Percentiles rank a stretch among this genome's conserved stretches.
These are phyloP conservation scores for Eugenia klotzschiana DNA, from an alignment of 441 rosid species.

Conservation along the genomic window DNA sequence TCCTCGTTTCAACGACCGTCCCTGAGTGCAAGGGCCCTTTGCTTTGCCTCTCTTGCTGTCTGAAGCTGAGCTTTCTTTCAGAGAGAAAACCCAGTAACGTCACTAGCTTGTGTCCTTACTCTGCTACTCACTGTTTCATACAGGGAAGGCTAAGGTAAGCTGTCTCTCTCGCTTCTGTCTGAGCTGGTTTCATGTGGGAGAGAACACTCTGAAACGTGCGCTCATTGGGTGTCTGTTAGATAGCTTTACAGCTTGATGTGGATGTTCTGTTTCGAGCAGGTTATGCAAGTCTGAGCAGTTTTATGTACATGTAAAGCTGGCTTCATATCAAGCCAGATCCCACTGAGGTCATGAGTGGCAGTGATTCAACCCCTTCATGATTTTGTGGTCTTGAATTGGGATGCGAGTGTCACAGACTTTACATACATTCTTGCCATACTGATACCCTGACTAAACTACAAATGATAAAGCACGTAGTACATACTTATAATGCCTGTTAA, in stretches of 20 bases:
- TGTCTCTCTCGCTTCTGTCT: not conserved
- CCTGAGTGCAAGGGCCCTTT: not conserved
- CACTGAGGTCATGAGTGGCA: not conserved
- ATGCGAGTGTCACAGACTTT: not conserved
- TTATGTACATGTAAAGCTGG: not conserved
- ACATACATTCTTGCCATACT: not conserved
- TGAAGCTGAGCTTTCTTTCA: not conserved
- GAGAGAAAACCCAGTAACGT: not conserved
- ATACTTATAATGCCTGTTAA: not conserved
- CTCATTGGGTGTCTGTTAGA: not conserved
- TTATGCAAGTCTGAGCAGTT: not conserved
- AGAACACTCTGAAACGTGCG: not conserved
- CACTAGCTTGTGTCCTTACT: not conserved
- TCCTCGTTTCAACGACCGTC: not conserved
- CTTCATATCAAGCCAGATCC: not conserved
- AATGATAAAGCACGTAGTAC: not conserved
- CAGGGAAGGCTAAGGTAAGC: not conserved
- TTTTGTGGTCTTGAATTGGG: not conserved
- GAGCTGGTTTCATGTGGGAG: not conserved
- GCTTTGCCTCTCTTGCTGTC: not conserved
- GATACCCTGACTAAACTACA: not conserved
- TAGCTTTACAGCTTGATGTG: not conserved
- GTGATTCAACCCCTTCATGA: not conserved
- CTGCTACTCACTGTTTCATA: not conserved
- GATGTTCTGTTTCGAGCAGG: not conserved